These are phyloP conservation scores for Lyophyllum atratum DNA, from an alignment of 768 basidiomycete species.

Conservation along the genomic window DNA sequence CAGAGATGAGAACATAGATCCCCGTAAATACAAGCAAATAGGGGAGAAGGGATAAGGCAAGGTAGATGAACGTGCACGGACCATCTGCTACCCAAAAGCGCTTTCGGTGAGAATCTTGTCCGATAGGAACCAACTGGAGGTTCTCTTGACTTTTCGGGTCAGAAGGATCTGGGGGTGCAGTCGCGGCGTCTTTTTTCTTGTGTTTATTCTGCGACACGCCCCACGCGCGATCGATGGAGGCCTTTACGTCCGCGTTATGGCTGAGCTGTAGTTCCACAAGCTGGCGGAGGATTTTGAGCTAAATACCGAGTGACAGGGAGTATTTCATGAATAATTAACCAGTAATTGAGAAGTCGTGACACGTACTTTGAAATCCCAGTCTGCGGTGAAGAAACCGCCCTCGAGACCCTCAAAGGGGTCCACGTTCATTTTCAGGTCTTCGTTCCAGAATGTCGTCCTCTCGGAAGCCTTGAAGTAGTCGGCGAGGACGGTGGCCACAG, in stretches of 20 bases:
- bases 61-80: constrained; percentile 56
- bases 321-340: constrained; percentile 14
- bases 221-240: constrained; percentile 81
- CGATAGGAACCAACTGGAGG: constrained; percentile 69
- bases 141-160: constrained; percentile 69
- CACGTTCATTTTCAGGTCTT: constrained; percentile 62
- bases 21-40: constrained; percentile 80
- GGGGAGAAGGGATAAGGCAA: constrained; percentile 27
- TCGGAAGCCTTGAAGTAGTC: constrained; percentile 76
- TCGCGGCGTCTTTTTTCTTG: constrained; percentile 72
- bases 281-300: constrained; percentile 84
- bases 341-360: constrained; percentile 4
- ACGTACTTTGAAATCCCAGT: constrained; percentile 83
- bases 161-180: constrained; percentile 53
- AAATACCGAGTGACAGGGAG: constrained; percentile 18
- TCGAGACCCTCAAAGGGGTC: constrained; percentile 70
- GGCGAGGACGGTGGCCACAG: constrained; percentile 65
- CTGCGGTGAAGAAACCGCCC: constrained; percentile 77
- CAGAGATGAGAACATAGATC: constrained; percentile 45
- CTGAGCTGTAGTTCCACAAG: constrained; percentile 83
- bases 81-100: constrained; percentile 90
- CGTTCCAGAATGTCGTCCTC: constrained; percentile 82
- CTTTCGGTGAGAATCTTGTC: constrained; percentile 74
- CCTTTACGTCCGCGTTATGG: constrained; percentile 70
- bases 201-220: constrained; percentile 83